Evolutionary conservation across 2,329 filamentous ascomycete species (phyloP).

Genomic region (Sporothrix euskadiensis): DNA sequence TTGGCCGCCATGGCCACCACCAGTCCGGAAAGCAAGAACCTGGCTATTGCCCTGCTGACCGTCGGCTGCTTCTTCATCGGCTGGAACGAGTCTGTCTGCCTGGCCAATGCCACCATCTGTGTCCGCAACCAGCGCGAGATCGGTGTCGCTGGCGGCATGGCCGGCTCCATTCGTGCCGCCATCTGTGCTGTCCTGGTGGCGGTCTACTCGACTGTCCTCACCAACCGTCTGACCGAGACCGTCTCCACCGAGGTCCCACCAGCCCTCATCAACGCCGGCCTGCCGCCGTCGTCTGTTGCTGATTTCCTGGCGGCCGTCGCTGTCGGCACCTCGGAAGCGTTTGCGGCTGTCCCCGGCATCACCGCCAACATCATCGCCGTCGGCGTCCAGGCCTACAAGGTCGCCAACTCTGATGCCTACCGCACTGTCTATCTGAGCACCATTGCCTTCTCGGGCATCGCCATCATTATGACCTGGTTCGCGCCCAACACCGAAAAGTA

Average conservation of each 20-base stretch:
- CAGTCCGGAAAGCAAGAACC: slow-evolving; percentile 35
- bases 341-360: slow-evolving; percentile 38
- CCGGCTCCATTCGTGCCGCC: slow-evolving; percentile 42
- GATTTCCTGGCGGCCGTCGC: slow-evolving; percentile 40
- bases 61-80: slow-evolving; percentile 42
- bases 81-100: slow-evolving; percentile 41
- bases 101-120: slow-evolving; percentile 41
- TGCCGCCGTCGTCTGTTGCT: slow-evolving; percentile 41
- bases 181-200: slow-evolving; percentile 41
- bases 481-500: slow-evolving; percentile 12
- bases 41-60: slow-evolving; percentile 37
- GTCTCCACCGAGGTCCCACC: slow-evolving; percentile 39
- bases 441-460: slow-evolving; percentile 41
- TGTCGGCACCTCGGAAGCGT: slow-evolving; percentile 34
- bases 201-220: slow-evolving; percentile 42
- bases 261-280: slow-evolving; percentile 42
- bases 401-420: slow-evolving; percentile 41
- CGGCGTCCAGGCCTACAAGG: slow-evolving; percentile 39
- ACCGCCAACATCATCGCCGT: slow-evolving; percentile 39
- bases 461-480: slow-evolving; percentile 35
- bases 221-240: slow-evolving; percentile 38
- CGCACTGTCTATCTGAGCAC: slow-evolving; percentile 42
- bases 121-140: slow-evolving; percentile 42
- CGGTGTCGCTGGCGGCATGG: slow-evolving; percentile 41
- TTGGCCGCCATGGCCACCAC: slow-evolving; percentile 38